Evolutionary conservation across 306 rosid species (phyloP), one percentile per base, ranked within the genome.

Genomic region (Rubus idaeus): DNA sequence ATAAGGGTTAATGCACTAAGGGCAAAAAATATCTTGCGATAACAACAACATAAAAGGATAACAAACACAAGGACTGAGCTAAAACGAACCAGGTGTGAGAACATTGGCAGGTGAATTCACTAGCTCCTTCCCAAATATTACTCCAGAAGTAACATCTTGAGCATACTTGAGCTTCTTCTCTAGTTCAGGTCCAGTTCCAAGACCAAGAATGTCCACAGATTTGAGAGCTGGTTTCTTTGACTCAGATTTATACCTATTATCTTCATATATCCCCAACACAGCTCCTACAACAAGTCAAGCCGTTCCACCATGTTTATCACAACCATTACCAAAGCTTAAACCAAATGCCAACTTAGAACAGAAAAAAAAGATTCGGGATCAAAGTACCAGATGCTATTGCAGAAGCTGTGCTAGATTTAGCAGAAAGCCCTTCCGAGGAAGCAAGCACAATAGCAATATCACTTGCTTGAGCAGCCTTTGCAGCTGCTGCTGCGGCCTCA

Each of bases 81-180:
- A 73, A 55, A 74, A 80, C 82, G 9, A 83, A 96, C 99, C 99
- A 79, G 99, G 99, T 60, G 99, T 96, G 73, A 96, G 97, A 45
- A 96, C 99, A 88, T 96, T 96, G 76, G 98, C 99, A 14, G 99
- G 99, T 42, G 99, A 96, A 78, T 91, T 93, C 7, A 88, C 96
- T 71, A 96, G 97, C 88, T 96, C 96, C 86, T 86, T 90, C 86
- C 97, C 99, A 16, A 92, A 87, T 75, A 96, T 80, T 71, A 96
- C 78, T 65, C 90, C 98, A 71, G 96, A 89, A 74, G 94, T 85
- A 78, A 96, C 91, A 81, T 86, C 56, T 83, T 86, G 93, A 2
- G 98, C 97, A 72, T 75, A 88, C 86, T 92, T 91, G 71, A 96
- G 89, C 84, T 92, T 96, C 86, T 96, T 91, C 79, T 89, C 98